Percentiles rank a stretch among this genome's conserved stretches.
These are phyloP conservation scores for Suillus subaureus DNA, from an alignment of 768 basidiomycete species.

Conservation along the genomic window DNA sequence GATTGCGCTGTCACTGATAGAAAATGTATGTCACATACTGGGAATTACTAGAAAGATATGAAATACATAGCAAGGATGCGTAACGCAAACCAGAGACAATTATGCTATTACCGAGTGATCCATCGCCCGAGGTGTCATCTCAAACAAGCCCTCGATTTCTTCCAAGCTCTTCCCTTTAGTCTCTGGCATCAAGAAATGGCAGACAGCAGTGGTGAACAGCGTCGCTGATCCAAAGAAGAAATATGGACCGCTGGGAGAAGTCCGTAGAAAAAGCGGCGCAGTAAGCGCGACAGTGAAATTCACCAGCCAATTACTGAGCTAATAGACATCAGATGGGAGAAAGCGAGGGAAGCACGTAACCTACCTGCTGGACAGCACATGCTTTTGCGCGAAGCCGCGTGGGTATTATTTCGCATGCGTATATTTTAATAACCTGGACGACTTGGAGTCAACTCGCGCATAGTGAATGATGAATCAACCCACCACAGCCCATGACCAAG, in stretches of 20 bases:
- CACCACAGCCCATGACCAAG: neutral
- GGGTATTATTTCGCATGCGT: constrained; percentile 50
- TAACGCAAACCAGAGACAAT: neutral
- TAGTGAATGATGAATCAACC: neutral
- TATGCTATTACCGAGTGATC: neutral
- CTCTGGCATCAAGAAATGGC: constrained; percentile 44
- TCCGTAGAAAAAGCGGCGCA: constrained; percentile 47
- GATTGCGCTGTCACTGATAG: neutral
- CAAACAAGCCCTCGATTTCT: constrained; percentile 42
- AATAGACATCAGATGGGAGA: constrained; percentile 10
- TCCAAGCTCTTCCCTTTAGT: constrained; percentile 48
- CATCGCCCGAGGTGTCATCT: constrained; percentile 15
- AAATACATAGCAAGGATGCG: neutral
- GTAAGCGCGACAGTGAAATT: constrained; percentile 49
- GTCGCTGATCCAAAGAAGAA: constrained; percentile 46
- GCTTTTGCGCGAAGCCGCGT: constrained; percentile 46
- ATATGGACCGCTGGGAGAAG: constrained; percentile 47
- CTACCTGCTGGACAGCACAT: constrained; percentile 46
- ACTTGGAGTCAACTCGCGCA: neutral
- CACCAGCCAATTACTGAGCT: constrained; percentile 33
- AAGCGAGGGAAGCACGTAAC: constrained; percentile 12
- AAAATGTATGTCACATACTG: neutral
- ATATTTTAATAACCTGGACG: constrained; percentile 37
- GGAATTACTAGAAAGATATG: neutral
- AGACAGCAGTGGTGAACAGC: constrained; percentile 40